phyloP scores from a whole-genome alignment of 257 asterid species.

The Solanum paucissectum region DNA sequence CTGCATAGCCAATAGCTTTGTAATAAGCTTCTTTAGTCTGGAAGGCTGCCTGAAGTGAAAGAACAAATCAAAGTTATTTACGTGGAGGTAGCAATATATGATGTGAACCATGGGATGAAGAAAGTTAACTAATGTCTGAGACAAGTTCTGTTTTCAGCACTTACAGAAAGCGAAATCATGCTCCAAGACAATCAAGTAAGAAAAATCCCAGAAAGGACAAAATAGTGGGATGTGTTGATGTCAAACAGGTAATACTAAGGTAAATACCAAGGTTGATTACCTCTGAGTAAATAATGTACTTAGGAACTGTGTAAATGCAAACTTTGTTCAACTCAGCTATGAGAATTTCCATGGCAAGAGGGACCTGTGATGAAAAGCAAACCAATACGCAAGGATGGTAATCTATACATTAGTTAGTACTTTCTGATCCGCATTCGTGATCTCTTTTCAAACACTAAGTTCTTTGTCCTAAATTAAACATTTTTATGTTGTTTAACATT shows the following conservation, averaged over 20 bases:
- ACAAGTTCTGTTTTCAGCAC: neutral
- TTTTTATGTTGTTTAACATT: neutral
- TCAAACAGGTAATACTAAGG: neutral
- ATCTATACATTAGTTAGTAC: neutral
- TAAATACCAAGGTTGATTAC: constrained; percentile 19
- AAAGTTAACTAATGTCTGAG: neutral
- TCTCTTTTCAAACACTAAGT: neutral
- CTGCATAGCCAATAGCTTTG: constrained; percentile 62
- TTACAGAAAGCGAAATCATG: neutral
- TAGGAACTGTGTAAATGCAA: constrained; percentile 85
- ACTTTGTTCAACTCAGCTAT: constrained; percentile 69
- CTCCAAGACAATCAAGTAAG: neutral
- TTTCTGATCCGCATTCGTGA: neutral
- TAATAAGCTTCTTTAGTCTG: constrained; percentile 44
- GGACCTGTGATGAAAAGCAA: constrained; percentile 34
- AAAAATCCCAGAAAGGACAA: neutral
- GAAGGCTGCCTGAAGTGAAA: constrained; percentile 41
- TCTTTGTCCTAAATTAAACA: neutral
- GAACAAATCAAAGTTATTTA: neutral
- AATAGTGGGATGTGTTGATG: neutral
- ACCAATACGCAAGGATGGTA: neutral
- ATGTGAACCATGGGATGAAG: neutral
- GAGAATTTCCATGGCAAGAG: constrained; percentile 65
- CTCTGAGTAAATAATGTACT: constrained; percentile 58
- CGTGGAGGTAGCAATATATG: neutral